Evolutionary conservation across 495 filamentous ascomycete species (phyloP), one percentile per base, ranked within the genome.

Genomic region (Aspergillus affinis): DNA sequence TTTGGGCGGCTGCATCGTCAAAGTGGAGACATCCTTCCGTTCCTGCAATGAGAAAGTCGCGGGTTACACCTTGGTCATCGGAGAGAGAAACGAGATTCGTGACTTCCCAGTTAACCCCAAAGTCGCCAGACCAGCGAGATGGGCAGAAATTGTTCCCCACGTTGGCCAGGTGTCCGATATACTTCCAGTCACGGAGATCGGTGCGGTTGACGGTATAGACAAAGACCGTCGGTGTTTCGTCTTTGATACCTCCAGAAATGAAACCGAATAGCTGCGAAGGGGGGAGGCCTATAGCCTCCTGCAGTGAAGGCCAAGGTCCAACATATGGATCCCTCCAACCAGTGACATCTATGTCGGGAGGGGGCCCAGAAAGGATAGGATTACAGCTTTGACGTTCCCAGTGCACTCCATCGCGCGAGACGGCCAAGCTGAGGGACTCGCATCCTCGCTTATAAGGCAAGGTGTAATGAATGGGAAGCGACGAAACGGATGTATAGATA

Each of bases 81-180:
- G 59, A 46, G n/a, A 84, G 67, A 2, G 76, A 75, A 53, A 78
- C 74, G 55, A 84, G 72, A 29, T 79, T 81, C 10, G 69, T 71
- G 19, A 84, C 80, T 64, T 85, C 82, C 67, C 82, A 84, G 65
- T 85, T 85, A 55, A 76, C 80, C 0, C 78, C 80, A 45, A 79
- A 76, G 8, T 76, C 71, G 7, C 80, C 78, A 0, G 80, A 75
- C 72, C 72, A 75, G 32, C 72, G 65, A 12, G 71, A 81, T 51
- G 72, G 68, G 19, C 73, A 61, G 32, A 82, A 64, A 58, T 82
- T 82, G 30, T 69, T 66, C 18, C 75, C 69, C 2, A 75, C 66
- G 51, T 77, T 66, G 66, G 75, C 72, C 54, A 86, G 62, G 2
- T 74, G 72, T 9, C 81, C 81, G 5, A 82, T 58, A 57, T 79